Conservation (phyloP, 331 rosid genomes). For the Arachis monticola region DNA sequence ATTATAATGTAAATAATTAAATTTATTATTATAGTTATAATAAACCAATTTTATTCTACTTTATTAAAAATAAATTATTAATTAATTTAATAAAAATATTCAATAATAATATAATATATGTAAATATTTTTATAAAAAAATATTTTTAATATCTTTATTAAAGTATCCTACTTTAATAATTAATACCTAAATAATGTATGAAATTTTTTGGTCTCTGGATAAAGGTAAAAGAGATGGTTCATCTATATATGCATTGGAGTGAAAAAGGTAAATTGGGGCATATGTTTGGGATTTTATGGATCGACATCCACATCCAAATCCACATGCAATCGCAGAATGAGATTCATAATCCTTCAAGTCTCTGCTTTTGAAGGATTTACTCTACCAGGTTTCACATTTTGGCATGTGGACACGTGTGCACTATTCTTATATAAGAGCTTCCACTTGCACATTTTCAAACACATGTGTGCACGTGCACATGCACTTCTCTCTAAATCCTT, state of each 20-base stretch:
- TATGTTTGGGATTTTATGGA: conserved; percentile 59
- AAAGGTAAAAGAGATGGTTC: neutral
- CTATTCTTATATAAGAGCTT: conserved; percentile 39
- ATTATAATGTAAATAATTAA: too few relatives aligned
- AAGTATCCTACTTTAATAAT: too few relatives aligned
- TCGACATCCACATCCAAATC: conserved; percentile 63
- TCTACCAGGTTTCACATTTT: conserved; percentile 42
- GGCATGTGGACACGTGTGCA: conserved; percentile 76
- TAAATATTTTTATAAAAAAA: too few relatives aligned
- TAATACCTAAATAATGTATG: too few relatives aligned
- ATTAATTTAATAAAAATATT: too few relatives aligned
- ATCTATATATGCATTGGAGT: neutral
- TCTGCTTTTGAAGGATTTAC: conserved; percentile 44
- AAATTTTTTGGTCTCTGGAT: too few relatives aligned
- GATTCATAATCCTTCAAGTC: conserved; percentile 43
- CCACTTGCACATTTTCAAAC: conserved; percentile 62
- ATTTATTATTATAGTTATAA: too few relatives aligned
- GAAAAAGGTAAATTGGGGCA: conserved; percentile 26
- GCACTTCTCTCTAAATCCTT: conserved; percentile 47
- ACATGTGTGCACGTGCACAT: conserved; percentile 71
- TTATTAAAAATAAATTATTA: too few relatives aligned
- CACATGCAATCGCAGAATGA: conserved; percentile 64
- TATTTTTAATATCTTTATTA: too few relatives aligned
- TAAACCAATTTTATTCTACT: too few relatives aligned
- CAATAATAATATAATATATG: too few relatives aligned